Base-by-base conservation (phyloP, 441 rosid genomes). In the Populus tomentosa region DNA sequence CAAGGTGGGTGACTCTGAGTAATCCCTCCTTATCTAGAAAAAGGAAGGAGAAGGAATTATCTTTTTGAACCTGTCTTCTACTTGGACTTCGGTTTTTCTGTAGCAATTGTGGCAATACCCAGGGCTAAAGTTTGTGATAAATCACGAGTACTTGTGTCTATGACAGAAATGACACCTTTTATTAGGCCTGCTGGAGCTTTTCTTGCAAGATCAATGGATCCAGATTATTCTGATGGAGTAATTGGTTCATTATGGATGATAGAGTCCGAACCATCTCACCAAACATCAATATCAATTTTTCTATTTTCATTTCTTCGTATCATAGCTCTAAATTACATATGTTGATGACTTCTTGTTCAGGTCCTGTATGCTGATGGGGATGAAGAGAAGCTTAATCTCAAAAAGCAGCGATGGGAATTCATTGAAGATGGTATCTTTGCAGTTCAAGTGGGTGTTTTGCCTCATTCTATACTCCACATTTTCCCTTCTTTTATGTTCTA, bases 281-380 rank as follows among this genome's bases (percentile, higher is more conserved):
- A 46, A 46, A 14, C 18, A 14, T 46, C 61, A 6, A 36, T 6
- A 36, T 73, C 35, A 32, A 35, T 14, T 56, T 24, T 5, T 71
- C 23, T n/a, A 13, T 26, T 62, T 21, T 72, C 67, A 61, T 50
- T 72, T 46, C 35, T 70, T 42, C 59, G 18, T 28, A 65, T 70
- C 59, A 42, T 72, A 46, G 64, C 21, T 78, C 50, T 69, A 61
- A 50, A 66, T 32, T 26, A 64, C 24, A 23, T 64, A 26, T 70
- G 32, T 63, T 82, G 61, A 26, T 70, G 73, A 56, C 69, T 73
- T 83, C 38, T 79, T 70, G 46, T 76, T 26, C 75, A 93, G 98
- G 85, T 95, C 6, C 42, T 87, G 69, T 95, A 93, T 62, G 69
- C 79, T 23, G 98, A 93, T 71, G 98, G 97, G 8, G 93, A 89